Evolutionary conservation across 495 filamentous ascomycete genomes (phyloP).

Genomic region (Hyaloscypha bicolor): DNA sequence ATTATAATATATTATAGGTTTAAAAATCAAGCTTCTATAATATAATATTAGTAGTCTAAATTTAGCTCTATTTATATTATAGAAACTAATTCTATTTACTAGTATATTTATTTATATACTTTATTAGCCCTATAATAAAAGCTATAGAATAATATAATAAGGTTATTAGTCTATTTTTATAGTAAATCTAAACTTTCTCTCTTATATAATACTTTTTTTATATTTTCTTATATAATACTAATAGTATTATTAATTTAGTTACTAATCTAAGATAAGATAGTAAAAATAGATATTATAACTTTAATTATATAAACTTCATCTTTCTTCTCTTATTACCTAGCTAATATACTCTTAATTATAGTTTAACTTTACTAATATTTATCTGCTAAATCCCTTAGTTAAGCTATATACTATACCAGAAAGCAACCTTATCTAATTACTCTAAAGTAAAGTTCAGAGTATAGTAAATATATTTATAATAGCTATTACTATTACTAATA

Average conservation of each 20-base stretch:
- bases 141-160: too few relatives aligned
- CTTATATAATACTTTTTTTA: too few relatives aligned
- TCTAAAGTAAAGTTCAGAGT: constrained; percentile 21
- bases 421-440: constrained; percentile 8
- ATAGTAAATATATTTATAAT: constrained; percentile 1
- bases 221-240: too few relatives aligned
- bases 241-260: background rate
- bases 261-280: constrained; percentile 10
- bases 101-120: too few relatives aligned
- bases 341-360: constrained; percentile 19
- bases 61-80: too few relatives aligned
- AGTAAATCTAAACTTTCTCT: too few relatives aligned
- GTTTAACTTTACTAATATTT: constrained; percentile 24
- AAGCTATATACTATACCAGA: constrained; percentile 5
- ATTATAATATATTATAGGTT: too few relatives aligned
- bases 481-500: constrained; percentile 18
- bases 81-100: too few relatives aligned
- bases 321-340: background rate
- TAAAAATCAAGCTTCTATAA: too few relatives aligned
- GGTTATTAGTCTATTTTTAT: too few relatives aligned
- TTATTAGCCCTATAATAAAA: too few relatives aligned
- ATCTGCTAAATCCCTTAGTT: background rate
- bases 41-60: too few relatives aligned
- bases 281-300: background rate
- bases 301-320: constrained; percentile 19